Conservation (phyloP, 345 rosid genomes). For the Linum lewisii region DNA sequence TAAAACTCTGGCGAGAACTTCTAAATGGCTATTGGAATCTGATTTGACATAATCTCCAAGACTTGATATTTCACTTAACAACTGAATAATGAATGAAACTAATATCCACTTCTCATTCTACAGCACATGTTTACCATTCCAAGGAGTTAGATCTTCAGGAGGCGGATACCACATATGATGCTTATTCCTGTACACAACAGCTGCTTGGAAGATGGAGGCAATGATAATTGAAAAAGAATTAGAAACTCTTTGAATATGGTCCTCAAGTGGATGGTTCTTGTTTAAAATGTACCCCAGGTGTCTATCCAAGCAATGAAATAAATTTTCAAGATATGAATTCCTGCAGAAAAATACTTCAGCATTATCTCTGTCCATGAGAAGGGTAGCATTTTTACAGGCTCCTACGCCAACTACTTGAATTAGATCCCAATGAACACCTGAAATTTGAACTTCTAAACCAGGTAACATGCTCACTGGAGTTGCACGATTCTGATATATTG, state of each 20-base stretch:
- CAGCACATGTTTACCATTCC: constrained; percentile 59
- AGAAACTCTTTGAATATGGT: constrained; percentile 60
- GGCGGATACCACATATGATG: constrained; percentile 91
- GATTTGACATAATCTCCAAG: constrained; percentile 49
- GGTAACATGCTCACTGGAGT: constrained; percentile 28
- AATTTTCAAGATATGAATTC: no score
- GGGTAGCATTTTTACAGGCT: constrained; percentile 74
- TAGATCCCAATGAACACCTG: constrained; percentile 85
- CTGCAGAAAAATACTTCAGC: no score
- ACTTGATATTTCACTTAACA: constrained; percentile 45
- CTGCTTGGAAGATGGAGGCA: constrained; percentile 51
- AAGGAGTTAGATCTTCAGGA: constrained; percentile 71
- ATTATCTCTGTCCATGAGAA: no score
- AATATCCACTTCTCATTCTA: no score
- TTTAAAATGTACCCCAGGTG: constrained; percentile 62
- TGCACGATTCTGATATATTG: constrained; percentile 54
- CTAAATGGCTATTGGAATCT: constrained; percentile 44
- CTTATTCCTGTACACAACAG: constrained; percentile 58
- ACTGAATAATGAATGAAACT: constrained; percentile 62
- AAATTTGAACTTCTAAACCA: constrained; percentile 39
- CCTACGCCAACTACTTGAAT: constrained; percentile 82
- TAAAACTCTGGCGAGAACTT: constrained; percentile 54
- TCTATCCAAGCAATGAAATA: no score
- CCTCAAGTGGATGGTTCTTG: constrained; percentile 37
- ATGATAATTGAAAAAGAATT: constrained; percentile 72